Base-by-base conservation (phyloP, 2,329 filamentous ascomycete genomes). In the Alternaria arborescens region DNA sequence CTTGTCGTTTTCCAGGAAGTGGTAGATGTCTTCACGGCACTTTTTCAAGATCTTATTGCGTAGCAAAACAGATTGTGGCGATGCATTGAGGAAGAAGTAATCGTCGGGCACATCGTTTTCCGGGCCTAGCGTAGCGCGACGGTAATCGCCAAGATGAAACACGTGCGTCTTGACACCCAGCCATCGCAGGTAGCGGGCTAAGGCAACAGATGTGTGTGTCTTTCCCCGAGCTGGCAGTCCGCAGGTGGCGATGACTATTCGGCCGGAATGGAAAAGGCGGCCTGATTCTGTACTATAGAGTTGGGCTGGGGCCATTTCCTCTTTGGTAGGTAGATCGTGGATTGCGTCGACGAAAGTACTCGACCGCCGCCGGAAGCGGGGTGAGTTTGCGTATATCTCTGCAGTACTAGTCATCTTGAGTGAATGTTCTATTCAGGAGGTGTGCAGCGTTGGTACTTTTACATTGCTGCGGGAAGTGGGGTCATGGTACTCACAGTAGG, bases 281-380 rank as follows among this genome's bases (percentile, higher is more conserved):
- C 95, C 95, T 48, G 94, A 98, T 86, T 98, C 97, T 54, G 95
- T 99, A 79, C 93, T 97, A 83, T 99, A 99, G 46, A 99, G 86
- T 82, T 99, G 95, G 69, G 95, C 95, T 30, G 95, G 95, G 5
- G 95, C 95, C 87, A 97, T 88, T 70, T 94, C 87, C 60, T 86
- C 85, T 72, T 93, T 93, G 76, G 94, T 91, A 8, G 92, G 88
- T 55, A 97, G 85, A 83, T 98, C 94, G 81, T 98, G 94, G 72
- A 98, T 97, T 67, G 92, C 94, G 84, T 98, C 95, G 72, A 97
- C 94, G 78, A 96, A 97, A 38, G 94, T 97, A 69, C 93, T 97
- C 71, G 94, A 97, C 81, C 93, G 92, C 72, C 95, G 90, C 66
- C 94, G 90, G 78, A 97, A 97, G 69, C 91, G 89, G 60, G 93